A percentile compares a stretch with the other conserved stretches of the same genome.
Evolutionary conservation across 306 rosid species (phyloP).

Genomic region (Albizia julibrissin): DNA sequence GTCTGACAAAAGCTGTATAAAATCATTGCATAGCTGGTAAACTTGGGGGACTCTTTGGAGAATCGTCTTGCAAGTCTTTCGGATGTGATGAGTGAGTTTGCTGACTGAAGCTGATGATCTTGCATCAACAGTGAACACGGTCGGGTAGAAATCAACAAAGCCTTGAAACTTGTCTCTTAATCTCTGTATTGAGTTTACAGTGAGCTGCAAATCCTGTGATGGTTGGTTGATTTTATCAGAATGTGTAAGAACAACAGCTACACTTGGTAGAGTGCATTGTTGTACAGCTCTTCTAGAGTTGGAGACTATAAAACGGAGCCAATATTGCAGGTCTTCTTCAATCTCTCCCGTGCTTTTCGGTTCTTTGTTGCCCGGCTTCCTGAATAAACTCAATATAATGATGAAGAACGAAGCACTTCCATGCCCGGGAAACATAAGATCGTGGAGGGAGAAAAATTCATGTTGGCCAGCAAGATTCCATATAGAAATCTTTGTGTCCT

Average conservation of each 20-base stretch:
- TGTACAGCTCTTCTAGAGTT: conserved; percentile 82
- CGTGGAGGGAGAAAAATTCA: conserved; percentile 85
- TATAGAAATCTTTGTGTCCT: conserved; percentile 72
- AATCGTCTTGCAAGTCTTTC: conserved; percentile 72
- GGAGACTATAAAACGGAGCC: conserved; percentile 94
- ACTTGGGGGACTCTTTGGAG: conserved; percentile 89
- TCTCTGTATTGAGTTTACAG: conserved; percentile 67
- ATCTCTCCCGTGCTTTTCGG: conserved; percentile 69
- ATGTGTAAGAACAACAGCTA: conserved; percentile 84
- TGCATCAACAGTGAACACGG: conserved; percentile 89
- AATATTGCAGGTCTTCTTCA: conserved; percentile 91
- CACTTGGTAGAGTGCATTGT: conserved; percentile 87
- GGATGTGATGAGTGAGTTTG: conserved; percentile 79
- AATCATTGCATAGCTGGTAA: conserved; percentile 90
- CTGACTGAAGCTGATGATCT: conserved; percentile 84
- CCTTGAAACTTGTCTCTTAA: conserved; percentile 91
- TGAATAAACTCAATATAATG: conserved; percentile 69
- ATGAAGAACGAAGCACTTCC: conserved; percentile 89
- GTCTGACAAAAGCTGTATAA: conserved; percentile 70
- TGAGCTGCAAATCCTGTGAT: conserved; percentile 64
- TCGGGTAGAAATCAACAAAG: conserved; percentile 81
- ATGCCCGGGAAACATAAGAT: conserved; percentile 94
- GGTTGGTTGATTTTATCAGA: conserved; percentile 76
- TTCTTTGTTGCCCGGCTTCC: conserved; percentile 79
- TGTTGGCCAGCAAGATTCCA: conserved; percentile 98